Percentiles rank a stretch among this genome's conserved stretches.
phyloP scores from a whole-genome alignment of 768 basidiomycete species.

The Ramaria rubella region DNA sequence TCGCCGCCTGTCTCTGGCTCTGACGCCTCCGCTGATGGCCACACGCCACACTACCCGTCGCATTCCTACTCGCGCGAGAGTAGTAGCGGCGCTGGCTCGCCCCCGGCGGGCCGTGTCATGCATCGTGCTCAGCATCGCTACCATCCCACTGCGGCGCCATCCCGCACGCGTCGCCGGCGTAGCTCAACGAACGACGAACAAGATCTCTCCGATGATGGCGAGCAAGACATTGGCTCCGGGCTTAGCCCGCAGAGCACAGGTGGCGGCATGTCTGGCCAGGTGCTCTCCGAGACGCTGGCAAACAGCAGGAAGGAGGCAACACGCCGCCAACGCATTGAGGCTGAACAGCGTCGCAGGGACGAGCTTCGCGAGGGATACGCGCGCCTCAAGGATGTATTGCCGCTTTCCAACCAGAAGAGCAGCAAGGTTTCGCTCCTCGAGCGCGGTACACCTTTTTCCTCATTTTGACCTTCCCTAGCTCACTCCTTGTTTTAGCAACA shows the following conservation, averaged over 20 bases:
- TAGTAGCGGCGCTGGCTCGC: constrained; percentile 61
- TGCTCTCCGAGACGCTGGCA: constrained; percentile 64
- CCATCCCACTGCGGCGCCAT: constrained; percentile 77
- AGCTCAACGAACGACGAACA: constrained; percentile 55
- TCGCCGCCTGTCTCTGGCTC: constrained; percentile 85
- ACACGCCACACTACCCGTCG: constrained; percentile 45
- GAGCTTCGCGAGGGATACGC: constrained; percentile 88
- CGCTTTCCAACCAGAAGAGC: constrained; percentile 83
- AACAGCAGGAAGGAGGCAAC: constrained; percentile 80
- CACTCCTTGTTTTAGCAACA: constrained; percentile 45
- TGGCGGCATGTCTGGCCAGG: constrained; percentile 7
- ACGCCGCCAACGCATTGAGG: constrained; percentile 76
- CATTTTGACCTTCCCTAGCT: constrained; percentile 9
- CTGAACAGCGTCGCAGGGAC: constrained; percentile 83
- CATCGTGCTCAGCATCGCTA: constrained; percentile 66
- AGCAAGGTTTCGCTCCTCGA: constrained; percentile 87
- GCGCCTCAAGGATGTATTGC: constrained; percentile 80
- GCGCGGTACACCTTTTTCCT: constrained; percentile 47
- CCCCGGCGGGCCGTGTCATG: constrained; percentile 67
- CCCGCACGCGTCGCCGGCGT: constrained; percentile 59
- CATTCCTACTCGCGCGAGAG: constrained; percentile 45
- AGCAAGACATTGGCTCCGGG: constrained; percentile 34
- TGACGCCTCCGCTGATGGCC: constrained; percentile 68
- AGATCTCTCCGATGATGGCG: constrained; percentile 42
- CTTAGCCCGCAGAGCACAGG: constrained; percentile 25